These are phyloP conservation scores for Coemansia sp. DNA, from an alignment of 192 early-diverging fungal genomes.

Conservation along the genomic window DNA sequence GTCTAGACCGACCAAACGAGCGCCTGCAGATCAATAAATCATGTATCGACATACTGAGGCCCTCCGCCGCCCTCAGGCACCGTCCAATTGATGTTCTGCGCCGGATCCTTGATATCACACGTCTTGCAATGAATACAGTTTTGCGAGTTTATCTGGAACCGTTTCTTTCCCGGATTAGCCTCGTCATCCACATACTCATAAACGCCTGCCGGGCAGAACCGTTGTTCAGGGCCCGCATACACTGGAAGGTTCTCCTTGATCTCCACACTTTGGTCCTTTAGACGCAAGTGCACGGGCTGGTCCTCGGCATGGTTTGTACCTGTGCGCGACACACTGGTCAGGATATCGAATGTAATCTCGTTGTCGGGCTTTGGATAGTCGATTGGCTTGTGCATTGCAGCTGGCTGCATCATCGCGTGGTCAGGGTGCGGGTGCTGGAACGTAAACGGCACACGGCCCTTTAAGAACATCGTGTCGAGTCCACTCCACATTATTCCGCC, in stretches of 20 bases:
- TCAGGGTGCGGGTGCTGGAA: conserved; percentile 86
- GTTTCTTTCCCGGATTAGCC: conserved; percentile 79
- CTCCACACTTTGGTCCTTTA: conserved; percentile 74
- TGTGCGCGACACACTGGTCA: conserved; percentile 87
- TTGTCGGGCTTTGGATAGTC: conserved; percentile 98
- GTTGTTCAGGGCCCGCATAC: conserved; percentile 92
- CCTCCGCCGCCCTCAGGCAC: conserved; percentile 89
- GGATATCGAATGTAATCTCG: conserved; percentile 90
- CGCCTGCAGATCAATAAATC: conserved; percentile 14
- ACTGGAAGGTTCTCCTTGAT: conserved; percentile 78
- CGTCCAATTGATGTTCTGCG: conserved; percentile 99
- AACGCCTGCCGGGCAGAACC: conserved; percentile 97
- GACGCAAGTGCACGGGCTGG: conserved; percentile 89
- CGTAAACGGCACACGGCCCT: conserved; percentile 92
- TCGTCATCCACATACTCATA: conserved; percentile 98
- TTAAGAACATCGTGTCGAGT: conserved; percentile 83
- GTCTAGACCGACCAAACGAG: not conserved
- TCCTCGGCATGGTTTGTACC: conserved; percentile 94
- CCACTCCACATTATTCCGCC: conserved; percentile 89
- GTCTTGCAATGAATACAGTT: conserved; percentile 99
- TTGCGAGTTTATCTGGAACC: conserved; percentile 94
- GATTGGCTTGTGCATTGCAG: conserved; percentile 75
- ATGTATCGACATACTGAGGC: conserved; percentile 74
- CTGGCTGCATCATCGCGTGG: conserved; percentile 71
- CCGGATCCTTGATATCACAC: conserved; percentile 98